Conservation (phyloP, 495 filamentous ascomycete genomes). For the Daldinia decipiens region DNA sequence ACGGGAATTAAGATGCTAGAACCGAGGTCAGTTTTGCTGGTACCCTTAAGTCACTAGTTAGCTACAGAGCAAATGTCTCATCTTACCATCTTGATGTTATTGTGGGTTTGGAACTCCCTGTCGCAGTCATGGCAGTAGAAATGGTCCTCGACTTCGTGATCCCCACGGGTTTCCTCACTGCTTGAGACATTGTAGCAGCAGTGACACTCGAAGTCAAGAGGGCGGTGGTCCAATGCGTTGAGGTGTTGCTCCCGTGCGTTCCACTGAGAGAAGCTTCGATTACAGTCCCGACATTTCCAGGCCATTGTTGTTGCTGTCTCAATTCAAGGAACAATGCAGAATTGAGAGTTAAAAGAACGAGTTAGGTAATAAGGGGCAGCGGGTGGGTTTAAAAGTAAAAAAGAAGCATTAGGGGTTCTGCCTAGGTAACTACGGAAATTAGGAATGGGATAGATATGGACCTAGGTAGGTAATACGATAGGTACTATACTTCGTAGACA, state of each 20-base stretch:
- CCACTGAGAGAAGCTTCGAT: slow-evolving; percentile 30
- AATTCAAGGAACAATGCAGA: too few species aligned
- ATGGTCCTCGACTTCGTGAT: slow-evolving; percentile 43
- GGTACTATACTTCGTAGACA: neutral
- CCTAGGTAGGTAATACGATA: too few species aligned
- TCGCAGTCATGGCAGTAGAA: slow-evolving; percentile 46
- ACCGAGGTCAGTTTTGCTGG: neutral
- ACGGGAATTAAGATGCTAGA: slow-evolving; percentile 47
- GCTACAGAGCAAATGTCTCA: neutral
- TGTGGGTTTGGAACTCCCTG: slow-evolving; percentile 41
- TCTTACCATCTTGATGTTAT: slow-evolving; percentile 48
- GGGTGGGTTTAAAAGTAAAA: too few species aligned
- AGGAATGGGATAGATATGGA: neutral
- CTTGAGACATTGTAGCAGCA: slow-evolving; percentile 32
- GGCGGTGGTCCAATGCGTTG: slow-evolving; percentile 26
- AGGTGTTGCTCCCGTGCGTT: slow-evolving; percentile 38
- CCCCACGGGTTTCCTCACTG: neutral
- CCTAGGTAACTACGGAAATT: too few species aligned
- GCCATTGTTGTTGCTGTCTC: neutral
- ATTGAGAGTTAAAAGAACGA: too few species aligned
- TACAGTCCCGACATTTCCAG: slow-evolving; percentile 44
- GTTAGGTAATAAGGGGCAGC: too few species aligned
- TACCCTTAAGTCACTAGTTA: neutral
- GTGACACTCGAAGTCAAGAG: slow-evolving; percentile 37
- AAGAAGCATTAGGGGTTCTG: too few species aligned